Percentiles rank a stretch among this genome's conserved stretches.
phyloP scores from a whole-genome alignment of 441 rosid genomes.

The Erodium texanum region DNA sequence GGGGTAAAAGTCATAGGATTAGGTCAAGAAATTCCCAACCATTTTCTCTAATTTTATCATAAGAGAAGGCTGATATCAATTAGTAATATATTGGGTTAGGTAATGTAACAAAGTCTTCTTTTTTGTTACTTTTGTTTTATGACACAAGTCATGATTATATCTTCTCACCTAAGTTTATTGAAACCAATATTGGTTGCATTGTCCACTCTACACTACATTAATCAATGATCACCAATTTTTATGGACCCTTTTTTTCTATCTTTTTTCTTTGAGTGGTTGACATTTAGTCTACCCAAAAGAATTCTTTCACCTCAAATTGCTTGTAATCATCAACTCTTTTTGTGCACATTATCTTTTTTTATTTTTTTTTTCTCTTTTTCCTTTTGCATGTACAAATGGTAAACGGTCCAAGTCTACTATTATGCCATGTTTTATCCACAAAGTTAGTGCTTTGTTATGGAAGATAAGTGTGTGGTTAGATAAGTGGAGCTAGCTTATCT shows the following conservation, averaged over 20 bases:
- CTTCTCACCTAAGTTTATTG: background rate
- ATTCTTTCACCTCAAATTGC: background rate
- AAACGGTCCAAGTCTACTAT: background rate
- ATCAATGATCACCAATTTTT: background rate
- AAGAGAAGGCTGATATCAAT: background rate
- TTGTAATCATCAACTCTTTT: background rate
- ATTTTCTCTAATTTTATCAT: background rate
- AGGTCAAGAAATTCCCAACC: background rate
- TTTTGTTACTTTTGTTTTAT: background rate
- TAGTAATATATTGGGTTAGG: background rate
- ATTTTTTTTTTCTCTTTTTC: too few relatives aligned
- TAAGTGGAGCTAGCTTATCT: too few relatives aligned
- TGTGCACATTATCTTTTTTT: background rate
- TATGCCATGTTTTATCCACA: background rate
- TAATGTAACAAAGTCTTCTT: background rate
- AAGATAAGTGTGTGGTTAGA: background rate
- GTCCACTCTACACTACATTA: background rate
- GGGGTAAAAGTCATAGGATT: too few relatives aligned
- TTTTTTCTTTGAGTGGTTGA: background rate
- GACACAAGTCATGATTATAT: background rate
- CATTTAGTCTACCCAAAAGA: background rate
- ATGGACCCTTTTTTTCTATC: background rate
- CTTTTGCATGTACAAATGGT: background rate
- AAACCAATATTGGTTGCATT: background rate
- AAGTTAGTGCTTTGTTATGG: background rate